phyloP scores from a whole-genome alignment of 352 stramenopile species.

The Globisporangium orthogonon region DNA sequence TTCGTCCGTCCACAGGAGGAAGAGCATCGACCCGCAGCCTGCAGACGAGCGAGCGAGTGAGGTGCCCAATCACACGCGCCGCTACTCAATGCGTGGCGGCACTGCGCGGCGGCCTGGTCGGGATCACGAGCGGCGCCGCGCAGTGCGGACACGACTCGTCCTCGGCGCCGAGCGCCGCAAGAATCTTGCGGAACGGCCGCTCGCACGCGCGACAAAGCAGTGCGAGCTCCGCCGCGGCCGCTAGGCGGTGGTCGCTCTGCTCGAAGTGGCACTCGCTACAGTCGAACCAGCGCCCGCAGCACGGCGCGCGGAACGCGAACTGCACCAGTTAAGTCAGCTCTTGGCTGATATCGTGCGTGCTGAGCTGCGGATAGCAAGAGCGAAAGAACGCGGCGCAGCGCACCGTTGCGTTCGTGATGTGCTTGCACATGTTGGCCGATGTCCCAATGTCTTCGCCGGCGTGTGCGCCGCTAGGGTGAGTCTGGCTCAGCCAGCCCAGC shows the following conservation, averaged over 20 bases:
- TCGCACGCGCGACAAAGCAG: conserved; percentile 67
- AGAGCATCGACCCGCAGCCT: not conserved
- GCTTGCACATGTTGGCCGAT: conserved; percentile 25
- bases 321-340: conserved; percentile 7
- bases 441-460: not conserved
- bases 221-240: conserved; percentile 35
- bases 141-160: conserved; percentile 68
- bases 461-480: no score
- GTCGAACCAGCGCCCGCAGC: conserved; percentile 75
- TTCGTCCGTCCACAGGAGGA: not conserved
- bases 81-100: not conserved
- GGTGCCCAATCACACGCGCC: not conserved
- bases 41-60: conserved; percentile 8
- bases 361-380: not conserved
- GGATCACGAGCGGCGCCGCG: conserved; percentile 31
- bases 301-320: conserved; percentile 60
- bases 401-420: conserved; percentile 34
- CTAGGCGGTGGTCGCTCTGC: conserved; percentile 45
- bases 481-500: no score
- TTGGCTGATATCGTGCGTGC: not conserved
- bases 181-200: conserved; percentile 57
- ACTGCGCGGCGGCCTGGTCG: conserved; percentile 4
- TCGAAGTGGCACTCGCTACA: conserved; percentile 75
- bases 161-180: conserved; percentile 37
- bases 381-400: no score